Conservation (phyloP, 768 basidiomycete species). For the Punctularia strigosozonata region DNA sequence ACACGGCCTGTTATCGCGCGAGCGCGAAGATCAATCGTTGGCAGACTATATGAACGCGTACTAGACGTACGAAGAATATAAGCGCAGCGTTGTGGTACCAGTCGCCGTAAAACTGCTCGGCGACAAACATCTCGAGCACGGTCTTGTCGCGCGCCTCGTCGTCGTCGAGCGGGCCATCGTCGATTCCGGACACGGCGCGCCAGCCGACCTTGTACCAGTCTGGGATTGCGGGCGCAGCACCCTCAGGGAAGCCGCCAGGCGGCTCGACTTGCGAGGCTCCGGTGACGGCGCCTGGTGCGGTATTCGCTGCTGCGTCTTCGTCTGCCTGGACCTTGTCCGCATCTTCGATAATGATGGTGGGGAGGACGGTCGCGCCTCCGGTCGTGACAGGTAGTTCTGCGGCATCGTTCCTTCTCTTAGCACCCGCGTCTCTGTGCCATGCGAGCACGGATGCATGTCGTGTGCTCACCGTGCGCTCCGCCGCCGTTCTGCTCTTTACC, state of each 20-base stretch:
- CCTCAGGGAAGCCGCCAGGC: conserved; percentile 47
- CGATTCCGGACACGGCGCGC: conserved; percentile 59
- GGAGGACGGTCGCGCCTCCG: conserved; percentile 34
- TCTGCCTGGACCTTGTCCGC: conserved; percentile 28
- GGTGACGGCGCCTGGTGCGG: conserved; percentile 13
- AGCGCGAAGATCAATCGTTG: neutral
- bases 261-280: conserved; percentile 21
- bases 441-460: too few relatives aligned
- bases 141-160: conserved; percentile 58
- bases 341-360: conserved; percentile 63
- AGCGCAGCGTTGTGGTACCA: conserved; percentile 87
- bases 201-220: conserved; percentile 84
- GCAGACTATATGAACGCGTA: conserved; percentile 3
- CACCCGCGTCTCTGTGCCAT: too few relatives aligned
- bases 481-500: too few relatives aligned
- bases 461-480: too few relatives aligned
- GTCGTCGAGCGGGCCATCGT: conserved; percentile 38
- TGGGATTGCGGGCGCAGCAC: conserved; percentile 44
- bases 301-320: too few relatives aligned
- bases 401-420: too few relatives aligned
- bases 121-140: conserved; percentile 54
- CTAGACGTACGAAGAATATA: conserved; percentile 58
- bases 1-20: conserved; percentile 62
- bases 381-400: conserved; percentile 36
- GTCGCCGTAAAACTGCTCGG: conserved; percentile 72